Evolutionary conservation across 768 basidiomycete species (phyloP).

Genomic region (Leccinum rimulosum): DNA sequence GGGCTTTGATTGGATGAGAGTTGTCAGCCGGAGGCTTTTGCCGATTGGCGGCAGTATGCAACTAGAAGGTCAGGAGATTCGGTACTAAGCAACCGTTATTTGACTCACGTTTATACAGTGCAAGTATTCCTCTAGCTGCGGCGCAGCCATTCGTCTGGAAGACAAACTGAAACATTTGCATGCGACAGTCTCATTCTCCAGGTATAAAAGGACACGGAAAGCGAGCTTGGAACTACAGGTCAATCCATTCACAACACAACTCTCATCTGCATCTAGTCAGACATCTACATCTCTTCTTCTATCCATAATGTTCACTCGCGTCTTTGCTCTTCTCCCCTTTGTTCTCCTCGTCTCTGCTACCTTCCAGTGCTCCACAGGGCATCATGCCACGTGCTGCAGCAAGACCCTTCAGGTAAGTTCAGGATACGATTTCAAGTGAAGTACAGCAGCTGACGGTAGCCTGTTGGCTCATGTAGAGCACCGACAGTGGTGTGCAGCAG

Average conservation of each 20-base stretch:
- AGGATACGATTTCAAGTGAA: too few relatives aligned
- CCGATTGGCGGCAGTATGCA: not conserved
- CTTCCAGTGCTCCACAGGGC: not conserved
- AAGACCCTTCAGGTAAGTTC: too few relatives aligned
- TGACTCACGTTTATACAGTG: not conserved
- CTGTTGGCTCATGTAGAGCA: too few relatives aligned
- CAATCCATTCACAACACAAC: not conserved
- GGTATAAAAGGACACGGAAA: not conserved
- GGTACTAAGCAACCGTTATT: not conserved
- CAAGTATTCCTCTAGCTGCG: not conserved
- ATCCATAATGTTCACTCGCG: not conserved
- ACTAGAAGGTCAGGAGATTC: too few relatives aligned
- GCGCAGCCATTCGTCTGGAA: not conserved
- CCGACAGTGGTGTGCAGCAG: too few relatives aligned
- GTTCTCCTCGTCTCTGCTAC: not conserved
- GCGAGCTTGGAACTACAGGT: too few relatives aligned
- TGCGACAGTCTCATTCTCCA: not conserved
- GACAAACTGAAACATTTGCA: not conserved
- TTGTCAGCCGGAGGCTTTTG: not conserved
- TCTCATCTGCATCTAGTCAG: not conserved
- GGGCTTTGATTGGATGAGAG: not conserved
- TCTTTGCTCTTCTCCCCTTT: not conserved
- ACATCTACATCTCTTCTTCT: not conserved
- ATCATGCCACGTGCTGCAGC: too few relatives aligned
- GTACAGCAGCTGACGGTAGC: too few relatives aligned